Percentiles rank a stretch among this genome's conserved stretches.
These are phyloP conservation scores for Infundibulicybe gibba DNA, from an alignment of 768 basidiomycete genomes.

Conservation along the genomic window DNA sequence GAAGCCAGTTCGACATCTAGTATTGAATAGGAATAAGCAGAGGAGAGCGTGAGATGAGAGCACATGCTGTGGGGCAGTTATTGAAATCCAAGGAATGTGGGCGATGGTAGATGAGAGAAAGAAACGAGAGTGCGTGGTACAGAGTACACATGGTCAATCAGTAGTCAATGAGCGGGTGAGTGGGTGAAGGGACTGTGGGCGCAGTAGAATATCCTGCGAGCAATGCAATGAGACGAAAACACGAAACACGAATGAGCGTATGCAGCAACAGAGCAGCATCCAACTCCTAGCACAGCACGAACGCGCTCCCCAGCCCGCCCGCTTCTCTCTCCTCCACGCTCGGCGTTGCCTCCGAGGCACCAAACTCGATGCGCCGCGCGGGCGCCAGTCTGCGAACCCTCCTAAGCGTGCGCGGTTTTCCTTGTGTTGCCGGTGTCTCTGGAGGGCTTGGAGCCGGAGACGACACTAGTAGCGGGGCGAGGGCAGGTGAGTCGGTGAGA, in stretches of 20 bases:
- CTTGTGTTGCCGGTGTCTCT: conserved; percentile 14
- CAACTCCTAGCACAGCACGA: conserved; percentile 44
- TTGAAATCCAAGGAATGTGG: neutral
- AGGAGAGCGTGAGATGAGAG: no score
- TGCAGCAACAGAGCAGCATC: no score
- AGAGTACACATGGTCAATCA: neutral
- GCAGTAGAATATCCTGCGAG: conserved; percentile 1
- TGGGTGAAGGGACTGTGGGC: conserved; percentile 4
- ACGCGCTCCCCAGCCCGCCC: conserved; percentile 61
- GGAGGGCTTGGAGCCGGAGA: conserved; percentile 1
- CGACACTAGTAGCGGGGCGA: neutral
- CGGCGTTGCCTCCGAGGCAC: conserved; percentile 38
- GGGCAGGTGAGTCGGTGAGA: no score
- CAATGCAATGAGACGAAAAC: conserved; percentile 2
- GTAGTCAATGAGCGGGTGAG: neutral
- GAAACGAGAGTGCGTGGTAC: neutral
- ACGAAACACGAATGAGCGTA: conserved; percentile 4
- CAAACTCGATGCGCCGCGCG: conserved; percentile 65
- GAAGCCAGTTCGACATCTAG: no score
- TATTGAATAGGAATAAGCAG: no score
- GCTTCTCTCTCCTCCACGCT: conserved; percentile 29
- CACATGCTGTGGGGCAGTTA: neutral
- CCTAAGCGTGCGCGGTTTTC: conserved; percentile 41
- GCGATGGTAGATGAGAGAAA: neutral
- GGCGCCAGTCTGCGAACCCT: conserved; percentile 44